Percentiles rank a stretch among this genome's conserved stretches.
Evolutionary conservation across 2,329 filamentous ascomycete genomes (phyloP).

Genomic region (Colletotrichum eleusines): DNA sequence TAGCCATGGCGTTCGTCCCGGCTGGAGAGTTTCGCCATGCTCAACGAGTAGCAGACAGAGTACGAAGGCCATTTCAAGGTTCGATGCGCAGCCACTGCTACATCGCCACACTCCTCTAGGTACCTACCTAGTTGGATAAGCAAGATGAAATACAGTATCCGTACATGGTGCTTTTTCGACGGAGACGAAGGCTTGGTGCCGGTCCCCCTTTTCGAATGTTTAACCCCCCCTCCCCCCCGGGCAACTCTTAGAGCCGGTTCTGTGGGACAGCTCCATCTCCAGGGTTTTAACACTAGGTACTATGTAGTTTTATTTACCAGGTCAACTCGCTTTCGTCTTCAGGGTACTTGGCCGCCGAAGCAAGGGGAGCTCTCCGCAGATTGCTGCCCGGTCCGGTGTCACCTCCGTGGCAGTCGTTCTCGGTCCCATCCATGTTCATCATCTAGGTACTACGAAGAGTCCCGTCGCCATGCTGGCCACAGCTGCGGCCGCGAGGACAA

Average conservation of each 20-base stretch:
- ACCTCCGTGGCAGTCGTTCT: constrained; percentile 16
- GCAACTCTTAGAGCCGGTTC: constrained; percentile 5
- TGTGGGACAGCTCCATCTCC: constrained; percentile 12
- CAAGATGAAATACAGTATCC: background rate
- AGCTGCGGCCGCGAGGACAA: constrained; percentile 21
- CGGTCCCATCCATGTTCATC: constrained; percentile 7
- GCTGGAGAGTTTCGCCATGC: background rate
- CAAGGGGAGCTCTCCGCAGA: background rate
- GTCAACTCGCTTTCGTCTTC: background rate
- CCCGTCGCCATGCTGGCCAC: constrained; percentile 27
- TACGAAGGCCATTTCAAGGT: background rate
- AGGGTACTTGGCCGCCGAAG: background rate
- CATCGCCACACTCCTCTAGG: too few relatives aligned
- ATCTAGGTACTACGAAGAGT: constrained; percentile 24
- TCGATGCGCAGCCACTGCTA: constrained; percentile 1
- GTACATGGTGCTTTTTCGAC: too few relatives aligned
- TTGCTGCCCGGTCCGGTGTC: constrained; percentile 11
- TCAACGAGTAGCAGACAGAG: background rate
- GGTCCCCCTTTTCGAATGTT: constrained; percentile 1
- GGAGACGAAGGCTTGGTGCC: background rate
- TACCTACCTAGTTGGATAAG: background rate
- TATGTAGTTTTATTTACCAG: too few relatives aligned
- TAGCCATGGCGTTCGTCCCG: background rate
- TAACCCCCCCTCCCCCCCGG: background rate
- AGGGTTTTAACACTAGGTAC: too few relatives aligned